phyloP scores from a whole-genome alignment of 176 grass and related monocot species.

The Phragmites australis region DNA sequence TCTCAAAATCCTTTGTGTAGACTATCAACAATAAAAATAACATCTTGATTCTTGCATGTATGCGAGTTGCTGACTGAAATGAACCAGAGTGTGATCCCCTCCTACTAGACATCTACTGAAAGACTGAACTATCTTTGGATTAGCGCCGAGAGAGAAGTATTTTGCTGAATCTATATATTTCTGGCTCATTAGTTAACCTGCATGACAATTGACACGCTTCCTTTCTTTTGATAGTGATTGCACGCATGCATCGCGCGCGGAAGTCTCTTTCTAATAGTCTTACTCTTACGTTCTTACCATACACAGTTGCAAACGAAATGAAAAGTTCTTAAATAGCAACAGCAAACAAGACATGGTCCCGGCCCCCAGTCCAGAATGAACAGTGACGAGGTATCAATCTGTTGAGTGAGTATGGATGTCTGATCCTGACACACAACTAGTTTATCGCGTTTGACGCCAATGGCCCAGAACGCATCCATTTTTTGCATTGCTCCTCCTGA shows the following conservation, averaged over 20 bases:
- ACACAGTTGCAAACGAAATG: neutral
- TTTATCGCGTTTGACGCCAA: neutral
- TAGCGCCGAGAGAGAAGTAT: neutral
- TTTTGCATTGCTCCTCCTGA: neutral
- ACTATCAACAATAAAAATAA: neutral
- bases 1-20: neutral
- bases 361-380: neutral
- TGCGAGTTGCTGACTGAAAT: too few relatives aligned
- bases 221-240: too few relatives aligned
- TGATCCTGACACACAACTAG: neutral
- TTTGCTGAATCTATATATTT: neutral
- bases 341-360: neutral
- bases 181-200: too few relatives aligned
- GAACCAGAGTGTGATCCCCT: too few relatives aligned
- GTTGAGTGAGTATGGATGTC: too few relatives aligned
- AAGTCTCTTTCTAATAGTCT: too few relatives aligned
- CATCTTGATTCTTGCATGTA: too few relatives aligned
- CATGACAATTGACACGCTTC: too few relatives aligned
- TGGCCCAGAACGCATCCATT: constrained; percentile 1
- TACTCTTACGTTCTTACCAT: too few relatives aligned
- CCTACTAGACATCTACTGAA: too few relatives aligned
- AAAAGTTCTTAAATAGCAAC: neutral
- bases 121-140: neutral
- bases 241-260: too few relatives aligned
- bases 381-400: too few relatives aligned